phyloP scores from a whole-genome alignment of 1,139 yeast genomes.

The Sugiyamaella pinicola region DNA sequence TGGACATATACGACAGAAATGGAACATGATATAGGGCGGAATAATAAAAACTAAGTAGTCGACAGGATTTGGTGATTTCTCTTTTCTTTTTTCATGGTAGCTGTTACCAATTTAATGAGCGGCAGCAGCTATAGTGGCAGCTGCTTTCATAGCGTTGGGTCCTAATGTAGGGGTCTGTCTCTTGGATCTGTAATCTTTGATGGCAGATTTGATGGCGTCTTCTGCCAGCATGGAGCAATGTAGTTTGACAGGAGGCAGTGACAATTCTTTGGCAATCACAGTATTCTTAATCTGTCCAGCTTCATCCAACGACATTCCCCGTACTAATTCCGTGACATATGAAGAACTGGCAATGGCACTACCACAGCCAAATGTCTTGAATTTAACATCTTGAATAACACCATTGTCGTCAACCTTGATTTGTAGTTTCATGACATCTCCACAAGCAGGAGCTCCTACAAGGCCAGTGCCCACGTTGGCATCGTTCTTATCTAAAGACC shows the following conservation, averaged over 20 bases:
- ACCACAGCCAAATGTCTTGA: slow-evolving; percentile 98
- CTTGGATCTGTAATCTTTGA: slow-evolving; percentile 89
- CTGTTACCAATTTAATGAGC: slow-evolving; percentile 18
- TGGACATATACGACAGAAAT: background rate
- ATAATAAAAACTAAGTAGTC: slow-evolving; percentile 1
- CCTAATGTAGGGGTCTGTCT: slow-evolving; percentile 44
- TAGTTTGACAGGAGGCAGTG: slow-evolving; percentile 94
- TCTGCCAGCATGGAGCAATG: slow-evolving; percentile 99
- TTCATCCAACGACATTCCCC: slow-evolving; percentile 93
- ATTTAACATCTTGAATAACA: slow-evolving; percentile 88
- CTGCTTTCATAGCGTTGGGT: slow-evolving; percentile 37
- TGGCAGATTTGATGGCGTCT: slow-evolving; percentile 96
- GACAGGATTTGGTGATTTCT: no score
- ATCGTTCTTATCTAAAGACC: slow-evolving; percentile 79
- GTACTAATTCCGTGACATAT: slow-evolving; percentile 90
- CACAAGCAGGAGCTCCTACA: slow-evolving; percentile 98
- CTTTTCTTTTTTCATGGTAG: no score
- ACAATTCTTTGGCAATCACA: slow-evolving; percentile 86
- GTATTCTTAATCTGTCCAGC: slow-evolving; percentile 91
- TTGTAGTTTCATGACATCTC: slow-evolving; percentile 97
- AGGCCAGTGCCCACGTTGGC: slow-evolving; percentile 92
- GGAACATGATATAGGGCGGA: background rate
- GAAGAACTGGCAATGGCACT: slow-evolving; percentile 96
- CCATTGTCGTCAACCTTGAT: slow-evolving; percentile 93
- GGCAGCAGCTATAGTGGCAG: slow-evolving; percentile 19